phyloP scores from a whole-genome alignment of 305 asterid genomes.

The Rubia tinctorum region DNA sequence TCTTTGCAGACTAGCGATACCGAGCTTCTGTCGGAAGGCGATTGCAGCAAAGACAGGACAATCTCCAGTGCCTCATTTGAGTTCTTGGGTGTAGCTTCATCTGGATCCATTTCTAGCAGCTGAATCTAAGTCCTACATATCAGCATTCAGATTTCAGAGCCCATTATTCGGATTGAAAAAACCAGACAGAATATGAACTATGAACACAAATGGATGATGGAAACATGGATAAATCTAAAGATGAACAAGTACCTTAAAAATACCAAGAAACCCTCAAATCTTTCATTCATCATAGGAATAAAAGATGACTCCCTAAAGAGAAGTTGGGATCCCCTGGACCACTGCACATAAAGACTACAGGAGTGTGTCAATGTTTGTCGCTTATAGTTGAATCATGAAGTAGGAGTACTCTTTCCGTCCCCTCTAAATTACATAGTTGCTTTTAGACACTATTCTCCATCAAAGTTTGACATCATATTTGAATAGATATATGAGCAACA shows the following conservation, averaged over 20 bases:
- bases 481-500: too few relatives aligned
- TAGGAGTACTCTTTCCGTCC: too few relatives aligned
- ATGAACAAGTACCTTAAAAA: neutral
- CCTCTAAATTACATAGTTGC: too few relatives aligned
- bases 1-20: slow-evolving; percentile 79
- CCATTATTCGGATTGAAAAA: neutral
- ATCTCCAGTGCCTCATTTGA: slow-evolving; percentile 71
- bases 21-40: slow-evolving; percentile 65
- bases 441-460: too few relatives aligned
- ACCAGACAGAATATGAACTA: neutral
- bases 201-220: neutral
- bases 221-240: neutral
- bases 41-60: slow-evolving; percentile 60
- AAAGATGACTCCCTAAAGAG: neutral
- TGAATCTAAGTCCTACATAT: neutral
- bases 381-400: too few relatives aligned
- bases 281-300: slow-evolving; percentile 9
- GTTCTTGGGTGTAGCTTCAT: slow-evolving; percentile 36
- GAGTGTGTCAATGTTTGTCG: too few relatives aligned
- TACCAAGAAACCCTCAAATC: neutral
- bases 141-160: neutral
- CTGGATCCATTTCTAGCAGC: slow-evolving; percentile 42
- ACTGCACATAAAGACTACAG: neutral
- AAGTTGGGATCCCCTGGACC: neutral
- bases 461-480: too few relatives aligned